These are phyloP conservation scores for Hirsutella thompsonii DNA, from an alignment of 2,329 filamentous ascomycete genomes.

Conservation along the genomic window DNA sequence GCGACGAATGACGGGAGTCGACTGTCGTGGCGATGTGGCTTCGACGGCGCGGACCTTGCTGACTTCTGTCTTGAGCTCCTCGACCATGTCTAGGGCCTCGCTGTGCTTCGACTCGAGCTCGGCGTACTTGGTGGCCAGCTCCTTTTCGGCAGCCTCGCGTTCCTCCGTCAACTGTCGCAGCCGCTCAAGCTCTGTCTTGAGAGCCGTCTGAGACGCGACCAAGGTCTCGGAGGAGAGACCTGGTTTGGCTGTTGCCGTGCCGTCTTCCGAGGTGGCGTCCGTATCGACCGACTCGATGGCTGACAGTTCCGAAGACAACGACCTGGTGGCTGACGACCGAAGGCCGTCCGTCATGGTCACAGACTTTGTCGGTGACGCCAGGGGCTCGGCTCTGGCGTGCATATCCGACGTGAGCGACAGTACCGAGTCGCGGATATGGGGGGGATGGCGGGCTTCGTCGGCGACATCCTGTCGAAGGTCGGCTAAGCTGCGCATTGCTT, in stretches of 20 bases:
- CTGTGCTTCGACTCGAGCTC: conserved; percentile 73
- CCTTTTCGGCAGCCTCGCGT: conserved; percentile 61
- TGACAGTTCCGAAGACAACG: conserved; percentile 86
- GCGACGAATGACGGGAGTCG: conserved; percentile 72
- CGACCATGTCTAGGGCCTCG: conserved; percentile 71
- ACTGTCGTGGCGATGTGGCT: conserved; percentile 46
- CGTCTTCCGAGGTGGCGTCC: conserved; percentile 28
- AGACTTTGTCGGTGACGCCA: conserved; percentile 67
- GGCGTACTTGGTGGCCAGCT: conserved; percentile 68
- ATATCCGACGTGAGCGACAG: conserved; percentile 37
- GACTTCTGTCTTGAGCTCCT: conserved; percentile 80
- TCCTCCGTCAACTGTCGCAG: conserved; percentile 60
- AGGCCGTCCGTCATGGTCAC: conserved; percentile 55
- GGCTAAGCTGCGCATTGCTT: conserved; percentile 68
- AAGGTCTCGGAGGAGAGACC: conserved; percentile 24
- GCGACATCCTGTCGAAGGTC: conserved; percentile 71
- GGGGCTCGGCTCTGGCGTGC: conserved; percentile 57
- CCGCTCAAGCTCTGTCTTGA: conserved; percentile 55
- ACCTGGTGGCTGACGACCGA: conserved; percentile 63
- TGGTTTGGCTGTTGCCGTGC: conserved; percentile 32
- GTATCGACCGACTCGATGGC: conserved; percentile 62
- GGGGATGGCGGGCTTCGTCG: conserved; percentile 62
- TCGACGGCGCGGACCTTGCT: conserved; percentile 58
- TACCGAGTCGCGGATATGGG: conserved; percentile 40
- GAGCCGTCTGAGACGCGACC: conserved; percentile 24